Percentiles rank a stretch among this genome's conserved stretches.
Evolutionary conservation across 768 basidiomycete species (phyloP).

Genomic region (Podaxis sp.): DNA sequence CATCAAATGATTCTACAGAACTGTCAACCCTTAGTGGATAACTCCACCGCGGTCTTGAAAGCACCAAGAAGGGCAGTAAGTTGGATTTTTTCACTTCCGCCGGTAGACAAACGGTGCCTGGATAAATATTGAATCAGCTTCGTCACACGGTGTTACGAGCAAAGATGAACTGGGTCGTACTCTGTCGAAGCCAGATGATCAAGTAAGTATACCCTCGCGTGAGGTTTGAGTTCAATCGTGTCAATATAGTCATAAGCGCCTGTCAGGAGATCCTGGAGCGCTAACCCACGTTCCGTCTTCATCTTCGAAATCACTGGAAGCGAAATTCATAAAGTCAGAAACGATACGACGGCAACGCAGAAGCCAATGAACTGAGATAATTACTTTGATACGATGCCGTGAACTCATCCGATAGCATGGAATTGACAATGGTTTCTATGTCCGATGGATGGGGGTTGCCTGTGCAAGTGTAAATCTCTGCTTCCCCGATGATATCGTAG

Average conservation of each 20-base stretch:
- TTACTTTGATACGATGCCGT: slow-evolving; percentile 84
- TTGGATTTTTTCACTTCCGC: slow-evolving; percentile 93
- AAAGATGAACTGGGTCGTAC: slow-evolving; percentile 46
- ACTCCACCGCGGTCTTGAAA: slow-evolving; percentile 90
- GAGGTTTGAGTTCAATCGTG: slow-evolving; percentile 80
- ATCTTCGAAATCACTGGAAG: slow-evolving; percentile 76
- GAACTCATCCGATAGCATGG: slow-evolving; percentile 96
- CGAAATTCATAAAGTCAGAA: slow-evolving; percentile 2
- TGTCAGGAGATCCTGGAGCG: slow-evolving; percentile 89
- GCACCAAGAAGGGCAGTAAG: slow-evolving; percentile 87
- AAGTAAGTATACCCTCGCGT: slow-evolving; percentile 86
- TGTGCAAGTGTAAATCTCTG: slow-evolving; percentile 94
- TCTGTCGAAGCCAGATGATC: slow-evolving; percentile 96
- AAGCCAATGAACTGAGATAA: slow-evolving; percentile 22
- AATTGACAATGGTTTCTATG: slow-evolving; percentile 89
- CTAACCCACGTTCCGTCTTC: slow-evolving; percentile 91
- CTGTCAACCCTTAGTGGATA: slow-evolving; percentile 45
- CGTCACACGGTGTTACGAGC: neutral
- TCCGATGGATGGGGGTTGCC: slow-evolving; percentile 95
- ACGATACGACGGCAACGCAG: neutral
- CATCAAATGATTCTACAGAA: slow-evolving; percentile 6
- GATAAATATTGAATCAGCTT: slow-evolving; percentile 2
- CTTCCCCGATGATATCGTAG: slow-evolving; percentile 85
- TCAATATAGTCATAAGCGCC: slow-evolving; percentile 92
- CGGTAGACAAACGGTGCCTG: slow-evolving; percentile 89